A percentile compares a stretch with the other conserved stretches of the same genome.
Evolutionary conservation across 2,329 filamentous ascomycete species (phyloP).

Genomic region (Macrophomina tecta): DNA sequence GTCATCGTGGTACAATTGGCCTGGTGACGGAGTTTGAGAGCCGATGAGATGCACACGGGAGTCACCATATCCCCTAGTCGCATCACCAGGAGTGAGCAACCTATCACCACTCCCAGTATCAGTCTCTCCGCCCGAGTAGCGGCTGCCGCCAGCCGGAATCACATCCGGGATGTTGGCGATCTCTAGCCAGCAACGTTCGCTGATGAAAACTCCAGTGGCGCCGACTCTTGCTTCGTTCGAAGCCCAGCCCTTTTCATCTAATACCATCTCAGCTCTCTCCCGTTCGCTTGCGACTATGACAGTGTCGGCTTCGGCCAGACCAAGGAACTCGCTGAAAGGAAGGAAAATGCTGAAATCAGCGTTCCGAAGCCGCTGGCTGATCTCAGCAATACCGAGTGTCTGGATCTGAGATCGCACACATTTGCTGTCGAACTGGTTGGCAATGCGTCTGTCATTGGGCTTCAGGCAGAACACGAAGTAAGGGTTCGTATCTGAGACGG

Average conservation of each 20-base stretch:
- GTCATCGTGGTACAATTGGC: slow-evolving; percentile 73
- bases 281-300: slow-evolving; percentile 89
- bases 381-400: slow-evolving; percentile 94
- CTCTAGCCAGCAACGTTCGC: slow-evolving; percentile 94
- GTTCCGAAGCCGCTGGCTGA: slow-evolving; percentile 88
- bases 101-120: slow-evolving; percentile 65
- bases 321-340: slow-evolving; percentile 94
- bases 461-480: slow-evolving; percentile 99
- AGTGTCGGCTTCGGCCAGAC: slow-evolving; percentile 81
- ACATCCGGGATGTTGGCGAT: slow-evolving; percentile 75
- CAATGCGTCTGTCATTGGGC: slow-evolving; percentile 94
- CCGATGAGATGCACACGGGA: slow-evolving; percentile 63
- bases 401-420: slow-evolving; percentile 95
- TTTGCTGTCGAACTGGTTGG: slow-evolving; percentile 99
- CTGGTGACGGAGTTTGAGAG: slow-evolving; percentile 54
- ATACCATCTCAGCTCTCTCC: slow-evolving; percentile 88
- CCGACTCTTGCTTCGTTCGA: slow-evolving; percentile 89
- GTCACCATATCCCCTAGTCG: slow-evolving; percentile 61
- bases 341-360: slow-evolving; percentile 96
- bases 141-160: slow-evolving; percentile 62
- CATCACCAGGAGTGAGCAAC: slow-evolving; percentile 62
- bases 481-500: slow-evolving; percentile 80
- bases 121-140: slow-evolving; percentile 60
- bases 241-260: slow-evolving; percentile 92
- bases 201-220: slow-evolving; percentile 92